These are phyloP conservation scores for Penicillium egyptiacum DNA, from an alignment of 495 filamentous ascomycete genomes.

Conservation along the genomic window DNA sequence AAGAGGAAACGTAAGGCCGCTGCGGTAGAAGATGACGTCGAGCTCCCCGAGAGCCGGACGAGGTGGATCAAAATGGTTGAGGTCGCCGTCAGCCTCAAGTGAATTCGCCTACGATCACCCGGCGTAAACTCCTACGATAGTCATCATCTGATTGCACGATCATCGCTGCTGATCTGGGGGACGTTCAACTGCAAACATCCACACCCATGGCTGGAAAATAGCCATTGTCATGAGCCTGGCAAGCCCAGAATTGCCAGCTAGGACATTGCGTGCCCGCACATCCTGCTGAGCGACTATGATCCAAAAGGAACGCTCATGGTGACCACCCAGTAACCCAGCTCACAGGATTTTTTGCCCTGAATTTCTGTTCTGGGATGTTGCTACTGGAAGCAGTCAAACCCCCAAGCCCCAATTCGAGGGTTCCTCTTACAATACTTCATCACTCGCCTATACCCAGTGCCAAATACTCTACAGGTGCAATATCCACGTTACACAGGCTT, in stretches of 20 bases:
- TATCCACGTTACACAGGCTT: neutral
- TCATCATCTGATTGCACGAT: neutral
- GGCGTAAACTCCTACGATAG: neutral
- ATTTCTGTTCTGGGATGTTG: neutral
- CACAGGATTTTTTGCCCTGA: neutral
- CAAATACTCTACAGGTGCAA: neutral
- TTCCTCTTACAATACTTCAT: neutral
- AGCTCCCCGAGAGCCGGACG: slow-evolving; percentile 60
- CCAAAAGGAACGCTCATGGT: neutral
- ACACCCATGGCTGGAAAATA: neutral
- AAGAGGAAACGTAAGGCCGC: slow-evolving; percentile 39
- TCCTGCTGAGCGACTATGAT: neutral
- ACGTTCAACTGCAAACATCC: neutral
- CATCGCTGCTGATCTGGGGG: neutral
- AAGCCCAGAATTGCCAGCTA: slow-evolving; percentile 1
- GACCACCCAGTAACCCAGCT: neutral
- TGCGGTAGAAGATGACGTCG: slow-evolving; percentile 35
- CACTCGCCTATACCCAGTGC: neutral
- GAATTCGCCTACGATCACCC: slow-evolving; percentile 21
- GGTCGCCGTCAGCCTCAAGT: slow-evolving; percentile 59
- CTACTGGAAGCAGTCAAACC: neutral
- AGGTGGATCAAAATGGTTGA: slow-evolving; percentile 67
- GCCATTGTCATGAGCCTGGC: neutral
- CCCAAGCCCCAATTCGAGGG: neutral
- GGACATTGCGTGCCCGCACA: neutral